Conservation (phyloP, 2,329 filamentous ascomycete genomes). For the Helotiales sp. region DNA sequence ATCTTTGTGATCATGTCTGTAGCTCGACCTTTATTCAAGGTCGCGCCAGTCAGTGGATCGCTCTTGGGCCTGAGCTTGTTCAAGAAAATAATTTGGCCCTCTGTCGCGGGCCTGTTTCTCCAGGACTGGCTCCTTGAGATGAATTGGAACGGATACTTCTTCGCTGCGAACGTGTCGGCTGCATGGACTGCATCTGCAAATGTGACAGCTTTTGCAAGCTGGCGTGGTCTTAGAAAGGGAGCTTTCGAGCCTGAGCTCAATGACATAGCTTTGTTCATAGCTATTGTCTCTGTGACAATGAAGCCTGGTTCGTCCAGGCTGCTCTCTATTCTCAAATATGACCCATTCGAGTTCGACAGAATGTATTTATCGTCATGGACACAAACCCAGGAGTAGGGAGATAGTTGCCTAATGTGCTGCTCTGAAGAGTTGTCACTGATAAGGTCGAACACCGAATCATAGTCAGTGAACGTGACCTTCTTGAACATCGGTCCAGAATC, state of each 20-base stretch:
- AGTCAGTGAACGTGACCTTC: slow-evolving; percentile 73
- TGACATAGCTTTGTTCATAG: slow-evolving; percentile 33
- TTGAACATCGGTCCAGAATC: slow-evolving; percentile 9
- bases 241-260: slow-evolving; percentile 39
- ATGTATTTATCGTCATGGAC: slow-evolving; percentile 71
- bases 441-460: slow-evolving; percentile 88
- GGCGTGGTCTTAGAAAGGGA: slow-evolving; percentile 68
- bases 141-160: slow-evolving; percentile 65
- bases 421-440: slow-evolving; percentile 81
- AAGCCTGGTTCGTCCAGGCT: slow-evolving; percentile 31
- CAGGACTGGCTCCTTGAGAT: slow-evolving; percentile 68
- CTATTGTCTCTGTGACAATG: slow-evolving; percentile 39
- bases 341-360: slow-evolving; percentile 64
- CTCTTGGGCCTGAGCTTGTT: slow-evolving; percentile 61
- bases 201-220: slow-evolving; percentile 63
- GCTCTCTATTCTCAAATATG: slow-evolving; percentile 53
- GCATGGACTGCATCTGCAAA: slow-evolving; percentile 79
- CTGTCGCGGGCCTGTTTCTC: slow-evolving; percentile 65
- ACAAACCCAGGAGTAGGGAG: slow-evolving; percentile 79
- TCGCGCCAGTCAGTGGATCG: slow-evolving; percentile 52
- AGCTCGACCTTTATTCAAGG: slow-evolving; percentile 77
- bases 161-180: slow-evolving; percentile 76
- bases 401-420: slow-evolving; percentile 73
- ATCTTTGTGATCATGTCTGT: slow-evolving; percentile 91
- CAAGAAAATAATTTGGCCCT: slow-evolving; percentile 66